Evolutionary conservation across 805 yeast genomes (phyloP), one percentile per base, ranked within the genome.

Genomic region (Priceomyces fermenticarens): DNA sequence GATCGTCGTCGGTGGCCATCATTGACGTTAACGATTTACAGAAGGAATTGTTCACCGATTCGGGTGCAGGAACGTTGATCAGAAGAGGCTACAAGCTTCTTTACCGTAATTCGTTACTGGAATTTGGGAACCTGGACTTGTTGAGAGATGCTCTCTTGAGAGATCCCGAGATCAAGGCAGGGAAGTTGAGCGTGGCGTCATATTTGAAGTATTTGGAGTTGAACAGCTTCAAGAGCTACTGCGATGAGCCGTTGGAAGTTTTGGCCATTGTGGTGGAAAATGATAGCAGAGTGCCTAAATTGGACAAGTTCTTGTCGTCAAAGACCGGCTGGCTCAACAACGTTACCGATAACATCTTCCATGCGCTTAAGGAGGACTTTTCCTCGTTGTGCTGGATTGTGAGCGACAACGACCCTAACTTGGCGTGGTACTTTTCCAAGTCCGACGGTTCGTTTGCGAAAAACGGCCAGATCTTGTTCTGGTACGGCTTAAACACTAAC

Each of bases 51-150:
- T 93, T 93, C 70, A 93, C 99, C 31, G 99, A 93, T 64, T 85
- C 96, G 12, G 99, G 99, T 65, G 99, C 99, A 25, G 99, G 99
- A 60, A 93, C 99, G 35, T 76, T 93, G 72, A 89, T 93, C 55
- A 85, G 99, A 77, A 83, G 99, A 66, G 99, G 99, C 47, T 88
- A 91, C 71, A 88, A 88, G 68, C 75, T 93, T 51, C 63, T 84
- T 43, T 82, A 80, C 55, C 81, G 88, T 61, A 76, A 79, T 55
- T 77, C 85, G 15, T 68, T 89, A 40, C 65, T 72, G 30, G 91
- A 86, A 47, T 85, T 90, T 60, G 61, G 70, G 28, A 79, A 82
- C 44, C 78, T 88, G n/a, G 96, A 87, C 57, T 68, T 80, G 40
- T 77, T 93, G 52, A 79, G 96, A 66, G 61, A 75, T 36, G 93